Conservation (phyloP, 805 yeast genomes). For the Kuraishia capsulata region DNA sequence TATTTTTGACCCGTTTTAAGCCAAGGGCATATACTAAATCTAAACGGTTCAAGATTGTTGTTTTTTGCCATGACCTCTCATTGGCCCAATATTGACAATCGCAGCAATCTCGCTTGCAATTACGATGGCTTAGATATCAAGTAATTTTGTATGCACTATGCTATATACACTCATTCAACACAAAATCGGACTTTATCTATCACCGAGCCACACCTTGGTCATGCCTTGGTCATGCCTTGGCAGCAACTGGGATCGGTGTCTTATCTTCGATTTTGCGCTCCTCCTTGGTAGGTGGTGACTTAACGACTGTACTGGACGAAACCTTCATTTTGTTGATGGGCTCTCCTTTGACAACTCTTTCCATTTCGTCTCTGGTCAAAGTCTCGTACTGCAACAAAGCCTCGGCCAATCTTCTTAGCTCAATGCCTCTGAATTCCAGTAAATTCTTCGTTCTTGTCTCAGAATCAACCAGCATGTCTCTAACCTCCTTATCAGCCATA, state of each 20-base stretch:
- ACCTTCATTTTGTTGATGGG: slow-evolving; percentile 58
- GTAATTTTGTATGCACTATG: too few relatives aligned
- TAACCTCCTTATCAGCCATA: slow-evolving; percentile 87
- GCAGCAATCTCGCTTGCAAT: too few relatives aligned
- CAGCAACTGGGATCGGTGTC: slow-evolving; percentile 1
- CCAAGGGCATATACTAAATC: too few relatives aligned
- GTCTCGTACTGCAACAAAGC: slow-evolving; percentile 95
- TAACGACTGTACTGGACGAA: slow-evolving; percentile 68
- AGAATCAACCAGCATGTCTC: slow-evolving; percentile 62
- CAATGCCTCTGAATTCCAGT: slow-evolving; percentile 51
- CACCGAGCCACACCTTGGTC: too few relatives aligned
- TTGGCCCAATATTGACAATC: too few relatives aligned
- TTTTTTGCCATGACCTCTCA: too few relatives aligned
- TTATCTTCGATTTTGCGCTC: slow-evolving; percentile 3
- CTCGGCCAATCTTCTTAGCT: slow-evolving; percentile 81
- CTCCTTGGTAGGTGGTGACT: slow-evolving; percentile 14
- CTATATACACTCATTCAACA: too few relatives aligned
- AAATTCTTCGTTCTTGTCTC: slow-evolving; percentile 73
- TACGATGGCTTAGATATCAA: too few relatives aligned
- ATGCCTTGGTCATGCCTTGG: too few relatives aligned
- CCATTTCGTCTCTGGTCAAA: slow-evolving; percentile 83
- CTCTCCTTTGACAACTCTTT: slow-evolving; percentile 76
- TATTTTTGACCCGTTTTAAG: too few relatives aligned
- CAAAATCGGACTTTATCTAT: too few relatives aligned
- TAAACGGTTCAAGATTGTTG: too few relatives aligned